Base-by-base conservation (phyloP, 2,329 filamentous ascomycete species). In the Arthrobotrys pseudoclavata region DNA sequence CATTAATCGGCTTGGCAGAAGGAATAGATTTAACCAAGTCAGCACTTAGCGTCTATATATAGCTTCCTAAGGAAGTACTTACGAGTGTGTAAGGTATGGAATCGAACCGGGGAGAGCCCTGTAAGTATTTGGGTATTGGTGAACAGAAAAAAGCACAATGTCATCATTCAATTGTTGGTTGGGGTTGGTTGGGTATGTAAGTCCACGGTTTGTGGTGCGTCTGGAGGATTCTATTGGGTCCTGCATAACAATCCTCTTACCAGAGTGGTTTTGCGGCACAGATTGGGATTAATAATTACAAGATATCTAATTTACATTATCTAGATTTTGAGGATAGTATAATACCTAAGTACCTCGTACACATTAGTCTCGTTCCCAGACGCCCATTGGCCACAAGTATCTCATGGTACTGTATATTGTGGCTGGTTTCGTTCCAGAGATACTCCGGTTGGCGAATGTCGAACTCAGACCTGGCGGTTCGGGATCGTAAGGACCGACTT, bases 201-300 rank as follows among this genome's bases (percentile, higher is more conserved):
- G 20, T 50, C n/a, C n/a, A n/a, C n/a, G n/a, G n/a, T n/a, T n/a
- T 40, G 71, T 76, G 71, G 63, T 60, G 20, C 55, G 29, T 62
- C 26, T 48, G 34, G 26, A 45, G 12, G 57, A 64, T 69, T 12
- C 68, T 66, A 76, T 76, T 76, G 71, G 20, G 15, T 40, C 18
- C 15, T 50, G 22, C 22, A 50, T 24, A 50, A n/a, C 47, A 26
- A 26, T 50, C 1, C 4, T 2, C 12, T 47, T 20, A 20, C 5
- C 5, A 47, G 5, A 47, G 42, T 7, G 6, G 42, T 20, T 7
- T 7, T 31, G 7, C 29, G 29, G 29, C 29, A 31, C 29, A 7
- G 29, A 7, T 31, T 31, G 29, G n/a, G n/a, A n/a, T n/a, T n/a
- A n/a, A n/a, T n/a, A n/a, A n/a, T n/a, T n/a, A n/a, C n/a, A n/a